A percentile compares a stretch with the other conserved stretches of the same genome.
Evolutionary conservation across 352 stramenopile species (phyloP).

Genomic region (Paralagenidium karlingii): DNA sequence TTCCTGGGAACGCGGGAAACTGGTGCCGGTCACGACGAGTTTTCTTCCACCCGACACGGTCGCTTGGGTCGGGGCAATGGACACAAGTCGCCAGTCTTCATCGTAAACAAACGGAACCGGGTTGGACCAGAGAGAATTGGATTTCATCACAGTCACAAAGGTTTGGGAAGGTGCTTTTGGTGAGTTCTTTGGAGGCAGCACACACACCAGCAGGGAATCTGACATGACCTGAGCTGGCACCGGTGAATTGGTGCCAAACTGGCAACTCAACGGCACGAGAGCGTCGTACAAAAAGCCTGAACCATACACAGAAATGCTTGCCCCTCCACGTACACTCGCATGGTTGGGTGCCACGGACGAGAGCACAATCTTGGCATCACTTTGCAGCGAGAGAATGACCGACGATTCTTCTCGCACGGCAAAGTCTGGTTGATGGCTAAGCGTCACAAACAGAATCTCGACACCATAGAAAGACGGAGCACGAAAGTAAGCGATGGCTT

Average conservation of each 20-base stretch:
- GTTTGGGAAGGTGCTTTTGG: slow-evolving; percentile 12
- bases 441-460: slow-evolving; percentile 37
- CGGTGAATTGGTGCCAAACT: slow-evolving; percentile 30
- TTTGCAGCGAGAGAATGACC: slow-evolving; percentile 24
- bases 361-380: slow-evolving; percentile 7
- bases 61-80: slow-evolving; percentile 12
- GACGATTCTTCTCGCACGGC: slow-evolving; percentile 20
- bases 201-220: slow-evolving; percentile 25
- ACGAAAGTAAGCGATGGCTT: slow-evolving; percentile 31
- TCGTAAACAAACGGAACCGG: slow-evolving; percentile 38
- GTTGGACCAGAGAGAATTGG: slow-evolving; percentile 37
- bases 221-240: slow-evolving; percentile 16
- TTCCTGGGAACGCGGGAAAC: slow-evolving; percentile 3
- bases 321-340: slow-evolving; percentile 24
- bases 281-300: slow-evolving; percentile 18
- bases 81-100: slow-evolving; percentile 13
- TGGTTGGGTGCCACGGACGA: slow-evolving; percentile 10
- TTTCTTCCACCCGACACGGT: slow-evolving; percentile 18
- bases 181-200: slow-evolving; percentile 18
- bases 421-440: slow-evolving; percentile 36
- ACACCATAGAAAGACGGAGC: slow-evolving; percentile 35
- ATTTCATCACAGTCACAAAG: slow-evolving; percentile 9
- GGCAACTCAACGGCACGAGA: slow-evolving; percentile 20
- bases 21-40: slow-evolving; percentile 14
- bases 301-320: slow-evolving; percentile 22